phyloP scores from a whole-genome alignment of 1,284 basidiomycete species.

The Mycosarcoma mackinlayi region DNA sequence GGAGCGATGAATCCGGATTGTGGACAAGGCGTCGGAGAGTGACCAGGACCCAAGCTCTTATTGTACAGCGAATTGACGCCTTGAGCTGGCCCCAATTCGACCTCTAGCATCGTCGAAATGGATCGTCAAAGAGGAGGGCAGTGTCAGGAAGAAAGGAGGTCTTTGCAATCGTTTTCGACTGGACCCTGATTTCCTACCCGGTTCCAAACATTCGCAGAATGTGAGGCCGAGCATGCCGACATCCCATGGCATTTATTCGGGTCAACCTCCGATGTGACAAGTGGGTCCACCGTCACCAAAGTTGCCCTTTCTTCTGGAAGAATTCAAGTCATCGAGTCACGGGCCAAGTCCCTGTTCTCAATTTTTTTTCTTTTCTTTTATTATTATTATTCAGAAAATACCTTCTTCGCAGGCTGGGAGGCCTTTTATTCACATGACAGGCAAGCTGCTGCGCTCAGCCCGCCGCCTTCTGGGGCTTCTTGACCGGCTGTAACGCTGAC shows the following conservation, averaged over 20 bases:
- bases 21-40: constrained; percentile 6
- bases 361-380: background rate
- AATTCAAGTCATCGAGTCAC: constrained; percentile 17
- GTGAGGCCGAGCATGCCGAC: no score
- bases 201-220: no score
- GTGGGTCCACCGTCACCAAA: no score
- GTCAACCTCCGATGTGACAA: no score
- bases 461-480: background rate
- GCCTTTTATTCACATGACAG: constrained; percentile 25
- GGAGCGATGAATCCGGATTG: constrained; percentile 10
- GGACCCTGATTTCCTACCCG: no score
- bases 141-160: background rate
- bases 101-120: background rate
- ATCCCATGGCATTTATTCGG: no score
- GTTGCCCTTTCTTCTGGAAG: background rate
- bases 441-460: constrained; percentile 1
- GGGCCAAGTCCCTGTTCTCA: constrained; percentile 1
- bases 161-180: background rate
- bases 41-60: background rate
- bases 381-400: no score
- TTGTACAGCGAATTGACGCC: constrained; percentile 10
- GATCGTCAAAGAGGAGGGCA: background rate
- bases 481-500: no score
- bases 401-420: no score
- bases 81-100: background rate